Evolutionary conservation across 2,329 filamentous ascomycete species (phyloP), one percentile per base, ranked within the genome.

Genomic region (Gnomoniopsis smithogilvyi): DNA sequence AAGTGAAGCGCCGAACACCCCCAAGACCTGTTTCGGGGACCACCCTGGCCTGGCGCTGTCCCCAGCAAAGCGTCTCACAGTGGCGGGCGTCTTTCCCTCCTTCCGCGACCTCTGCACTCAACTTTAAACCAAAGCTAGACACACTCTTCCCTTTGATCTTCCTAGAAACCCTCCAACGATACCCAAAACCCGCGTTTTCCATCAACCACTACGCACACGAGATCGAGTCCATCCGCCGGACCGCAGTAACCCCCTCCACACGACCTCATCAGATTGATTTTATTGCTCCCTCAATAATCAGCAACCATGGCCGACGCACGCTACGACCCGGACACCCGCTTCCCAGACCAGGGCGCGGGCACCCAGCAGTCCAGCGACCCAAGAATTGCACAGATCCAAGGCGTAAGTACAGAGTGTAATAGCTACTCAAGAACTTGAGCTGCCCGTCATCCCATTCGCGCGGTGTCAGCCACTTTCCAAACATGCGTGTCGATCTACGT

Each of bases 301-400:
- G 54, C 46, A 50, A 51, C 33, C 33, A 56, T 56, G 54, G 54
- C 54, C 45, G 46, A 50, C 46, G 54, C 33, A 56, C 53, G 53
- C 46, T 56, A 56, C 47, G 54, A 56, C 54, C 54, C 54, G 22
- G 54, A 56, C 41, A 48, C 54, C 36, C 54, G 54, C 47, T 56
- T 50, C 54, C 54, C 54, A n/a, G 47, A 22, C 10, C 15, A 19
- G 8, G 41, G 41, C n/a, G 41, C 17, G 41, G n/a, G 17, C n/a
- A 49, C 24, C 8, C 12, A 36, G 14, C 54, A 56, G 47, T 56
- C 54, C 33, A 56, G 54, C 54, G 54, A 56, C n/a, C 54, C 54
- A 11, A 56, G 54, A 41, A 56, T 56, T 36, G 54, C 54, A 38
- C 54, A 56, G 22, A 56, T 56, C 21, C 54, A 56, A 33, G 54